Conservation (phyloP, 306 rosid species). For the Cucumis hystrix region DNA sequence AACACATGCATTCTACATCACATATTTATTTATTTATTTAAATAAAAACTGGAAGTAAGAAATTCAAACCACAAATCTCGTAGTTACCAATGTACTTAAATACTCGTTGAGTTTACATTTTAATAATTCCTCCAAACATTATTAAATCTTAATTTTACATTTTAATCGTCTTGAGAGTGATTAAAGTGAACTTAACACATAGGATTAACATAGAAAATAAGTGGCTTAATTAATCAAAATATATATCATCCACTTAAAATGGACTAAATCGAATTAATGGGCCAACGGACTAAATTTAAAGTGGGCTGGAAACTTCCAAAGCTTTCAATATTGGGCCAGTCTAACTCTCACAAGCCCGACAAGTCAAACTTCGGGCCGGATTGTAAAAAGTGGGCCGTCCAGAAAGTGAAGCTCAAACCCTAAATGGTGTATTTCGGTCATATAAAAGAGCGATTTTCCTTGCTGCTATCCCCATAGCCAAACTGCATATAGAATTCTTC, state of each 20-base stretch:
- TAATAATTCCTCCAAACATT: too few relatives aligned
- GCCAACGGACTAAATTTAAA: neutral
- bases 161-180: too few relatives aligned
- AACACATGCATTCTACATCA: too few relatives aligned
- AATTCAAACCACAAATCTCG: too few relatives aligned
- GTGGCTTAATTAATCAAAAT: too few relatives aligned
- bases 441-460: neutral
- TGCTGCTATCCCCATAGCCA: neutral
- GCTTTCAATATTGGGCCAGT: neutral
- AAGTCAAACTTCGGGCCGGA: neutral
- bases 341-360: neutral
- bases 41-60: too few relatives aligned
- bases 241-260: neutral
- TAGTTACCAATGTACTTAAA: too few relatives aligned
- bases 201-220: too few relatives aligned
- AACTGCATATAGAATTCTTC: neutral
- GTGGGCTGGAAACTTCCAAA: neutral
- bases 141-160: too few relatives aligned
- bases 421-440: neutral
- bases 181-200: too few relatives aligned
- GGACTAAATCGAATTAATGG: neutral
- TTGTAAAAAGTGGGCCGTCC: neutral
- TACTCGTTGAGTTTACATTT: accelerated
- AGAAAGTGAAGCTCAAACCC: slow-evolving; percentile 16
- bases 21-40: too few relatives aligned